These are phyloP conservation scores for Wallemia mellicola DNA, from an alignment of 1,284 basidiomycete genomes.

Conservation along the genomic window DNA sequence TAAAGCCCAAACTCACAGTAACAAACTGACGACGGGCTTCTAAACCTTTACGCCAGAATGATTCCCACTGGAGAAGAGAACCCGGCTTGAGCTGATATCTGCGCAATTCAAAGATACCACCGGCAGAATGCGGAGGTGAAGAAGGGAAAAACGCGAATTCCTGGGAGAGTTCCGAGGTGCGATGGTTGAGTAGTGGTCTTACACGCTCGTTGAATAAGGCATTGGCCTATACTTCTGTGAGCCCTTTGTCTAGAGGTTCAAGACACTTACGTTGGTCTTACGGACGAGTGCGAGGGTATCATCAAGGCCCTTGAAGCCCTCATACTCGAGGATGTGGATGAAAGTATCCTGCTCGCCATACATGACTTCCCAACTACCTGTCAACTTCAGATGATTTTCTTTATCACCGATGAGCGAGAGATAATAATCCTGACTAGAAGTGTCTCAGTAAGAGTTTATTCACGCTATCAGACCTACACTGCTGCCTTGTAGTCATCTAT, in stretches of 20 bases:
- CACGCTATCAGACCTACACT: slow-evolving; percentile 27
- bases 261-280: slow-evolving; percentile 25
- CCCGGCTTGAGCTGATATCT: slow-evolving; percentile 44
- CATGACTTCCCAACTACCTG: slow-evolving; percentile 64
- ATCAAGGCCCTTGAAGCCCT: slow-evolving; percentile 61
- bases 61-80: slow-evolving; percentile 69
- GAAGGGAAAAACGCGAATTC: slow-evolving; percentile 86
- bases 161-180: slow-evolving; percentile 22
- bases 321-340: slow-evolving; percentile 40
- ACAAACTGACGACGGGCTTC: slow-evolving; percentile 59
- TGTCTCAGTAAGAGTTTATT: slow-evolving; percentile 3
- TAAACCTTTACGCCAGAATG: slow-evolving; percentile 60
- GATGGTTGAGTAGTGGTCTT: slow-evolving; percentile 25
- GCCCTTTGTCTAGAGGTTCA: slow-evolving; percentile 13
- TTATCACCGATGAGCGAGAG: slow-evolving; percentile 37
- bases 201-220: slow-evolving; percentile 38
- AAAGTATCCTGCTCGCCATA: slow-evolving; percentile 67
- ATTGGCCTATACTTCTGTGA: slow-evolving; percentile 23
- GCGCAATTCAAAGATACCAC: slow-evolving; percentile 71
- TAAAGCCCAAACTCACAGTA: slow-evolving; percentile 10
- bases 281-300: slow-evolving; percentile 20
- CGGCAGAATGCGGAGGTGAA: slow-evolving; percentile 47
- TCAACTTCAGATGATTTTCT: slow-evolving; percentile 48
- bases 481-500: slow-evolving; percentile 53
- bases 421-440: slow-evolving; percentile 45